Evolutionary conservation across 2,329 filamentous ascomycete genomes (phyloP), one percentile per base, ranked within the genome.

Genomic region (Dothideomycetes sp.): DNA sequence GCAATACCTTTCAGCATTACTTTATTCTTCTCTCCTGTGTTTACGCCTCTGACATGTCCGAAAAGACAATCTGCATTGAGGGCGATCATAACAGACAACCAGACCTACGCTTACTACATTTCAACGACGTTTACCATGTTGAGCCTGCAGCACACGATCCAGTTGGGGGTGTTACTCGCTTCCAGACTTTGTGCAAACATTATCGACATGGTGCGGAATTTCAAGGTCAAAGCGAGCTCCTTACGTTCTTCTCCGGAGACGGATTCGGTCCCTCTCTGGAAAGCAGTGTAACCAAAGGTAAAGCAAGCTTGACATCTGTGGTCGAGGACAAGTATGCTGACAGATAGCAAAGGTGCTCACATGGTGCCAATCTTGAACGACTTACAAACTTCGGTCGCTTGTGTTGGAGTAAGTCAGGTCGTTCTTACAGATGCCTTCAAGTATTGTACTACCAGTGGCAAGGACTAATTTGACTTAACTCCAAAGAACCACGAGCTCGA

Each of bases 111-210:
- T 63, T 94, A 41, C 59, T 94, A 22, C 88, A 94, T 64, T 94
- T 82, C 70, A 94, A 94, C 62, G 87, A 95, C 63, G 87, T 94
- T 45, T 94, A 94, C 61, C 88, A 94, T 53, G 75, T 94, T 40
- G 86, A 94, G 61, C 52, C 72, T 33, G 68, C 70, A 2, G 87
- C 84, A 18, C 77, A 82, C 12, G 85, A 94, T 56, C 88, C 88
- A 1, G 78, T 87, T 2, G 88, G 88, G 19, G 88, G 88, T 13
- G 73, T 83, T 29, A 70, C 84, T 20, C 74, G 88, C 33, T 94
- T 95, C 63, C 80, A 91, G 58, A 81, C 79, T 3, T 65, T 91
- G 18, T 71, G 81, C 49, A 79, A 85, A 45, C 72, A 88, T 58
- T 94, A 94, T 56, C 77, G 78, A 36, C 61, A 73, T 2, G 70